Conservation (phyloP, 768 basidiomycete genomes). For the Tephrocybe sp. region DNA sequence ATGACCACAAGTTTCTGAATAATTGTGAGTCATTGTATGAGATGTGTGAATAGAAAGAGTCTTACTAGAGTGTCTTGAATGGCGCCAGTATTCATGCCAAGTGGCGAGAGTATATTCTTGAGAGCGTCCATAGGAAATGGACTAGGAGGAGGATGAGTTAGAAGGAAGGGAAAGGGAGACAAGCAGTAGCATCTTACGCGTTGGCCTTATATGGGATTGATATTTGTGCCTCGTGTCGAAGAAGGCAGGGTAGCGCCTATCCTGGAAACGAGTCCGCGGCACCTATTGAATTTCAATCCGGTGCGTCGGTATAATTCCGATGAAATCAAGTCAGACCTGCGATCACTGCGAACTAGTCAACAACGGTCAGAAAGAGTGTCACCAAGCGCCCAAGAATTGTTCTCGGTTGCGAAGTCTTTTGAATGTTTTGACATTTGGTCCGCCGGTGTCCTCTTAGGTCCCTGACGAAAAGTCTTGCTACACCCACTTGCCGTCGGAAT, state of each 20-base stretch:
- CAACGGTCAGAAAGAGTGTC: slow-evolving; percentile 11
- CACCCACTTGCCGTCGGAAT: slow-evolving; percentile 19
- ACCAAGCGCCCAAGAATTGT: slow-evolving; percentile 5
- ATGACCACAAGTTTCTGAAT: slow-evolving; percentile 85
- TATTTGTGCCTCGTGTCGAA: slow-evolving; percentile 40
- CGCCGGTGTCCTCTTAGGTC: neutral
- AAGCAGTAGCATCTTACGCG: slow-evolving; percentile 36
- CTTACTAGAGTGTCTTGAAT: slow-evolving; percentile 79
- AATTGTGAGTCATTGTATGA: slow-evolving; percentile 13
- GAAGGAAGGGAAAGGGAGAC: slow-evolving; percentile 31
- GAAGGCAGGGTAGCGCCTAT: slow-evolving; percentile 35
- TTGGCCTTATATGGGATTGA: slow-evolving; percentile 42
- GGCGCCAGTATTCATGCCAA: slow-evolving; percentile 65
- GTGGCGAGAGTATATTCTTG: slow-evolving; percentile 70
- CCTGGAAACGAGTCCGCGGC: slow-evolving; percentile 25
- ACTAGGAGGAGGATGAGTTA: slow-evolving; percentile 19
- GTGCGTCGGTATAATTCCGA: slow-evolving; percentile 16
- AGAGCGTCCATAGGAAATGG: slow-evolving; percentile 61
- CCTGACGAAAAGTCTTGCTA: neutral
- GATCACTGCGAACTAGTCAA: slow-evolving; percentile 14
- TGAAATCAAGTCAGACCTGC: slow-evolving; percentile 13
- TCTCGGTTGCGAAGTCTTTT: slow-evolving; percentile 8
- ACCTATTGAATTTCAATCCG: slow-evolving; percentile 18
- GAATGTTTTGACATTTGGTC: slow-evolving; percentile 4
- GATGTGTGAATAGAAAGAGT: slow-evolving; percentile 4